phyloP scores from a whole-genome alignment of 139 green algal species.

The Raphidocelis subcapitata region DNA sequence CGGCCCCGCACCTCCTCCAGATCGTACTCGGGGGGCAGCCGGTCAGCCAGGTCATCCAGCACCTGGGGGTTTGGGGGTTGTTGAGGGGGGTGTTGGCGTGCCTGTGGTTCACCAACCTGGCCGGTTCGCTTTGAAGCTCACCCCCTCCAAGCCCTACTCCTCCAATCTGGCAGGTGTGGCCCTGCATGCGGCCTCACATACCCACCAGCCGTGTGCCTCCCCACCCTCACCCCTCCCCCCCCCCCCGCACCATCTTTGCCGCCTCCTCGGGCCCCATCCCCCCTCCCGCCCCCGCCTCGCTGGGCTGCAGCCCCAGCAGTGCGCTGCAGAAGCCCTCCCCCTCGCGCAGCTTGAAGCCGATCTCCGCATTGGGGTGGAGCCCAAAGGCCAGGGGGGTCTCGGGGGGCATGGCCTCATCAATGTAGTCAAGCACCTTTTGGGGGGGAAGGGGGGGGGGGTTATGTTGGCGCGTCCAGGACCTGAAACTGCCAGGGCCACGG shows the following conservation, averaged over 20 bases:
- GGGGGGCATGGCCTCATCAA: slow-evolving; percentile 76
- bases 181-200: too few relatives aligned
- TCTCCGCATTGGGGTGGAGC: slow-evolving; percentile 92
- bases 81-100: too few relatives aligned
- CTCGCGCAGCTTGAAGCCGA: slow-evolving; percentile 89
- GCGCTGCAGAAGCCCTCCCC: slow-evolving; percentile 75
- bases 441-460: too few relatives aligned
- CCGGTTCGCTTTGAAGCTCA: too few relatives aligned
- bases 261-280: slow-evolving; percentile 76
- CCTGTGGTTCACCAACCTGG: too few relatives aligned
- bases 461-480: too few relatives aligned
- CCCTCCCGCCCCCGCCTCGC: slow-evolving; percentile 55
- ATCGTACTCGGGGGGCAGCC: slow-evolving; percentile 78
- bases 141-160: too few relatives aligned
- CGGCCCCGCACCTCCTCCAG: slow-evolving; percentile 83
- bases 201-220: too few relatives aligned
- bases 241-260: slow-evolving; percentile 84
- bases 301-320: slow-evolving; percentile 70
- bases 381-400: slow-evolving; percentile 86
- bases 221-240: too few relatives aligned
- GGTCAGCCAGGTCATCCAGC: slow-evolving; percentile 82
- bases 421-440: slow-evolving; percentile 82
- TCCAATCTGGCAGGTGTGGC: too few relatives aligned
- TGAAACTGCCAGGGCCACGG: too few relatives aligned
- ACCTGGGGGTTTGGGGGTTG: too few relatives aligned